These are phyloP conservation scores for Xylariaceae sp. DNA, from an alignment of 2,329 filamentous ascomycete genomes.

Conservation along the genomic window DNA sequence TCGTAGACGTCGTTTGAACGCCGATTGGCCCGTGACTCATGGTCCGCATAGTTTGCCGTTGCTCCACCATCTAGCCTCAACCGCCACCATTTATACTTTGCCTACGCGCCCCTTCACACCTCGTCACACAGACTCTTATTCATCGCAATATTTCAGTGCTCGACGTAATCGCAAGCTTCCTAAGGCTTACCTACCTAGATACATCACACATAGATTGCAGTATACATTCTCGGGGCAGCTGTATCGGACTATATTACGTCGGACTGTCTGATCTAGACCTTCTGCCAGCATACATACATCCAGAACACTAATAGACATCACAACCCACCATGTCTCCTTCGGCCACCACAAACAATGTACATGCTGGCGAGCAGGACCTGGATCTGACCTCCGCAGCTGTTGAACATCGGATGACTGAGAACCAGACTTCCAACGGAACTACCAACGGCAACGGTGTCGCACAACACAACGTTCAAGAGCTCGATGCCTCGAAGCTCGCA, in stretches of 20 bases:
- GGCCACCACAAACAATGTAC: slow-evolving; percentile 37
- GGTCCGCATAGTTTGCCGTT: slow-evolving; percentile 1
- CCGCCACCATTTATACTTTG: slow-evolving; percentile 15
- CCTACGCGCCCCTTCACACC: slow-evolving; percentile 1
- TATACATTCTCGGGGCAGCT: neutral
- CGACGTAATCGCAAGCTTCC: slow-evolving; percentile 1
- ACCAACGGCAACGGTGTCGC: slow-evolving; percentile 30
- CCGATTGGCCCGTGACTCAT: slow-evolving; percentile 18
- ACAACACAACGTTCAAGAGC: slow-evolving; percentile 50
- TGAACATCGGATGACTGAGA: slow-evolving; percentile 43
- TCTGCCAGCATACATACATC: neutral
- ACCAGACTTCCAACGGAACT: slow-evolving; percentile 23
- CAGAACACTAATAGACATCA: neutral
- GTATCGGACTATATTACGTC: neutral
- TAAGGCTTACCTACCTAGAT: neutral
- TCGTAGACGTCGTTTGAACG: slow-evolving; percentile 5
- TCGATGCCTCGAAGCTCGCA: slow-evolving; percentile 59
- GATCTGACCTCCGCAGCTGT: slow-evolving; percentile 51
- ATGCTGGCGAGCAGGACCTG: slow-evolving; percentile 41
- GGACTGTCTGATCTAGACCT: neutral
- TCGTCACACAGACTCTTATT: neutral
- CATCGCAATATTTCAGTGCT: neutral
- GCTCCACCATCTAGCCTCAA: slow-evolving; percentile 10
- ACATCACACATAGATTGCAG: neutral
- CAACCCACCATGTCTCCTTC: slow-evolving; percentile 44